These are phyloP conservation scores for Vachellia pachyceras DNA, from an alignment of 306 rosid species.

Conservation along the genomic window DNA sequence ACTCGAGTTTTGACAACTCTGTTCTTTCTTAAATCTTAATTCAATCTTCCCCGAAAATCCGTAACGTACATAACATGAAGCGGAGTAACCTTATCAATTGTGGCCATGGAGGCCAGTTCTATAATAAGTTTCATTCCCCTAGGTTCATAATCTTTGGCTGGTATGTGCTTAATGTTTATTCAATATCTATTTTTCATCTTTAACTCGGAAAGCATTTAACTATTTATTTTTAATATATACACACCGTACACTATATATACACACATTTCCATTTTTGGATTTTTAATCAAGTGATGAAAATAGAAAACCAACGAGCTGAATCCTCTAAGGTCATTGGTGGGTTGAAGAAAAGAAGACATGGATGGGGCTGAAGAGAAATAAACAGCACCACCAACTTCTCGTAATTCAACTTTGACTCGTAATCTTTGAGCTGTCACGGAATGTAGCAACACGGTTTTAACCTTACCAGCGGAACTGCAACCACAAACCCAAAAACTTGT, in stretches of 20 bases:
- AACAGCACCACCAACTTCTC: conserved; percentile 49
- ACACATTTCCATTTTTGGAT: conserved; percentile 6
- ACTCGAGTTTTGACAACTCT: neutral
- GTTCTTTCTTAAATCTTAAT: neutral
- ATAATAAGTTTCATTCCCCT: too few species aligned
- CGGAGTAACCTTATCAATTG: too few species aligned
- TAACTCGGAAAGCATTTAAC: neutral
- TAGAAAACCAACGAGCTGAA: conserved; percentile 43
- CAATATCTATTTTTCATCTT: neutral
- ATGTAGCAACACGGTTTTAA: conserved; percentile 12
- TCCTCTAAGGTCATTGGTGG: conserved; percentile 13
- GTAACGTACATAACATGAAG: too few species aligned
- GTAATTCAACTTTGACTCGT: conserved; percentile 29
- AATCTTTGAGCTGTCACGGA: conserved; percentile 9
- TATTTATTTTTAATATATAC: conserved; percentile 17
- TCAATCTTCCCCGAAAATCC: too few species aligned
- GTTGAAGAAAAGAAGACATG: neutral
- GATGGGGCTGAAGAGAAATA: conserved; percentile 43
- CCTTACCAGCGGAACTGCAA: conserved; percentile 73
- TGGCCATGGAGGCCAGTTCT: too few species aligned
- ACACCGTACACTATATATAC: neutral
- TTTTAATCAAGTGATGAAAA: conserved; percentile 23
- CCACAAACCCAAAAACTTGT: conserved; percentile 41
- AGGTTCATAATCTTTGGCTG: too few species aligned
- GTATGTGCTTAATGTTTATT: too few species aligned